A percentile compares a stretch with the other conserved stretches of the same genome.
Conservation (phyloP, 345 rosid genomes). For the Populus simonii region DNA sequence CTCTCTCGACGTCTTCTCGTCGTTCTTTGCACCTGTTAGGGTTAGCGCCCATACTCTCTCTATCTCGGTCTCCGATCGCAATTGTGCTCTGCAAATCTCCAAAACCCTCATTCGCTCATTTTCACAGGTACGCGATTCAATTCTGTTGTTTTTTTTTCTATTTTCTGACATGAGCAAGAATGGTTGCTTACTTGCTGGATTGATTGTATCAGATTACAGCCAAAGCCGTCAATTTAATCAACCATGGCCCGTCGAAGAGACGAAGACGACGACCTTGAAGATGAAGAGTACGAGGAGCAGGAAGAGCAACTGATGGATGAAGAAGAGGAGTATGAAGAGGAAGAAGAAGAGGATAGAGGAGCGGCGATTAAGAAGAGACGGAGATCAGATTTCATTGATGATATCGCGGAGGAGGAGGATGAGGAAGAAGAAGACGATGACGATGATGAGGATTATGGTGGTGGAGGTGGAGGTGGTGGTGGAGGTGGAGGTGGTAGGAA, state of each 20-base stretch:
- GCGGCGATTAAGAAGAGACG: slow-evolving; percentile 54
- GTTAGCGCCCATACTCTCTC: background rate
- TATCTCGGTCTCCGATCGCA: background rate
- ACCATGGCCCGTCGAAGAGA: slow-evolving; percentile 48
- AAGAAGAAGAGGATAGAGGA: slow-evolving; percentile 24
- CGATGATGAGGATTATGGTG: slow-evolving; percentile 53
- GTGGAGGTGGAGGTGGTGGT: slow-evolving; percentile 41
- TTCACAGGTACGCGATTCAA: background rate
- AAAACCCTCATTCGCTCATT: background rate
- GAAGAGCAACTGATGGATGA: slow-evolving; percentile 37
- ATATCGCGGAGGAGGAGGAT: slow-evolving; percentile 82
- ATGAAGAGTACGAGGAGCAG: slow-evolving; percentile 47
- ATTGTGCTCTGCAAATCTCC: background rate
- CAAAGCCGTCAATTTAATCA: background rate
- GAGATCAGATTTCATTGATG: slow-evolving; percentile 80
- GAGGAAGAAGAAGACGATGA: slow-evolving; percentile 70
- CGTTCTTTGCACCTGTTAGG: background rate
- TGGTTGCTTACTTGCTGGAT: background rate
- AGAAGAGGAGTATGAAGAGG: slow-evolving; percentile 57
- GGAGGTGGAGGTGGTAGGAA: slow-evolving; percentile 29
- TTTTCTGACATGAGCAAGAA: background rate
- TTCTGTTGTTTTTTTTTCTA: background rate
- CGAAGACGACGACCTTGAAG: slow-evolving; percentile 49
- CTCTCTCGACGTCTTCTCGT: background rate
- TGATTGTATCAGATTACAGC: background rate